A percentile compares a stretch with the other conserved stretches of the same genome.
These are phyloP conservation scores for Cyphellophora attinorum DNA, from an alignment of 2,329 filamentous ascomycete species.

Conservation along the genomic window DNA sequence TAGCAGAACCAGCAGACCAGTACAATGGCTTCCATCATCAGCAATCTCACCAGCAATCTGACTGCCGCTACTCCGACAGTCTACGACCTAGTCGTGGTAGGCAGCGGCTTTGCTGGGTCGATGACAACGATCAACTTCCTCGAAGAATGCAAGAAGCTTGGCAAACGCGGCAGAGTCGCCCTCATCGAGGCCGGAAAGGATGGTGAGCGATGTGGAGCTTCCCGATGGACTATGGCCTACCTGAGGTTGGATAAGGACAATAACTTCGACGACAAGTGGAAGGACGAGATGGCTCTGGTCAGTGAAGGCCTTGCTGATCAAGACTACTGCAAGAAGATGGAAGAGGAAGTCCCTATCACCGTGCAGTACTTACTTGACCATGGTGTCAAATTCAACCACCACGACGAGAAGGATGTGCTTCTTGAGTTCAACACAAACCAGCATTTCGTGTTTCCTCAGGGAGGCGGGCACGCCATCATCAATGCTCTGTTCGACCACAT, in stretches of 20 bases:
- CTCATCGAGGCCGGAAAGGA: slow-evolving; percentile 30
- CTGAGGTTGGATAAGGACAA: slow-evolving; percentile 29
- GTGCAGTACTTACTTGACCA: slow-evolving; percentile 28
- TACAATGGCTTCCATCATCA: slow-evolving; percentile 5
- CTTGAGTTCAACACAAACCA: slow-evolving; percentile 32
- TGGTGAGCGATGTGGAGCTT: slow-evolving; percentile 31
- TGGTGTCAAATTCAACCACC: slow-evolving; percentile 24
- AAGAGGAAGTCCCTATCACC: slow-evolving; percentile 26
- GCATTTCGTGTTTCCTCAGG: slow-evolving; percentile 31
- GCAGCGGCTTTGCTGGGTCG: slow-evolving; percentile 30
- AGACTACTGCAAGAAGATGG: slow-evolving; percentile 31
- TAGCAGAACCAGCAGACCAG: too few species aligned
- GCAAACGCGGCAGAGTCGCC: slow-evolving; percentile 28
- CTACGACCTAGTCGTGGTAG: slow-evolving; percentile 32
- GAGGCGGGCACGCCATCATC: slow-evolving; percentile 30
- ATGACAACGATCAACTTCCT: slow-evolving; percentile 32
- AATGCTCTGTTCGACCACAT: slow-evolving; percentile 28
- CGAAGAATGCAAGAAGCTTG: slow-evolving; percentile 26
- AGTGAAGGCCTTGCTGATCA: slow-evolving; percentile 26
- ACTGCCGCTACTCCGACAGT: slow-evolving; percentile 9
- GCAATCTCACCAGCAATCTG: slow-evolving; percentile 11
- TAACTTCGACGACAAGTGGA: slow-evolving; percentile 14
- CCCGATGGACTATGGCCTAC: slow-evolving; percentile 30
- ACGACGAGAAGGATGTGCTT: slow-evolving; percentile 30
- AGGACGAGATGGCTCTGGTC: slow-evolving; percentile 13